Percentiles rank a stretch among this genome's conserved stretches.
These are phyloP conservation scores for Aegilops umbellulata DNA, from an alignment of 176 grass and related monocot genomes.

Conservation along the genomic window DNA sequence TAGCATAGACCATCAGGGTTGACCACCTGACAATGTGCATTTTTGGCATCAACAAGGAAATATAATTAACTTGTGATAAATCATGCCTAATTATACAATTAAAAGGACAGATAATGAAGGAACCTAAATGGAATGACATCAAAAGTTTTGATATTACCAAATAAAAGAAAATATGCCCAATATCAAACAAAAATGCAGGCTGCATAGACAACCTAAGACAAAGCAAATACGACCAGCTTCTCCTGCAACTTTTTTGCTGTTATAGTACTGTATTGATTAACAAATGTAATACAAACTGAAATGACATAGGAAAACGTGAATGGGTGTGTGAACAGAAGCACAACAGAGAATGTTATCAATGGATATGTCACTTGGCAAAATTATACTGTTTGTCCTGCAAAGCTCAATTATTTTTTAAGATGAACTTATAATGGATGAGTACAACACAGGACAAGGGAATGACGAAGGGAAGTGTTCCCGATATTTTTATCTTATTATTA, in stretches of 20 bases:
- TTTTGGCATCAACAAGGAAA: conserved; percentile 24
- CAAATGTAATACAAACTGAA: neutral
- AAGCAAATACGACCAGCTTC: conserved; percentile 80
- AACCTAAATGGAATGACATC: conserved; percentile 79
- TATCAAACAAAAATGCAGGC: conserved; percentile 78
- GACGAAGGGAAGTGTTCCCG: neutral
- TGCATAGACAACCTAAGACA: conserved; percentile 76
- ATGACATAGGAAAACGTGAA: neutral
- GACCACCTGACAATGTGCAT: conserved; percentile 49
- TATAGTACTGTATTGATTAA: conserved; percentile 21
- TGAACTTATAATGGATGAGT: conserved; percentile 8
- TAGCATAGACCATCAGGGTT: conserved; percentile 70
- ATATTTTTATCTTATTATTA: neutral
- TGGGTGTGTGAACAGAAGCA: neutral
- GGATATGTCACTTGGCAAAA: neutral
- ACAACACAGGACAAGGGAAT: neutral
- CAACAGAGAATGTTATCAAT: neutral
- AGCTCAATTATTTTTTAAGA: neutral
- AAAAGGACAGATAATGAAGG: conserved; percentile 18
- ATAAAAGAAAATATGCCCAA: conserved; percentile 81
- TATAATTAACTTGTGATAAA: conserved; percentile 21
- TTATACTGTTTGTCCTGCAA: neutral
- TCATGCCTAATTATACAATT: neutral
- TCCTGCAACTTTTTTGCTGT: conserved; percentile 36
- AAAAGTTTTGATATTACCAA: conserved; percentile 29